Percentiles rank a stretch among this genome's conserved stretches.
Conservation (phyloP, 2,329 filamentous ascomycete genomes). For the Diaporthe sp. region DNA sequence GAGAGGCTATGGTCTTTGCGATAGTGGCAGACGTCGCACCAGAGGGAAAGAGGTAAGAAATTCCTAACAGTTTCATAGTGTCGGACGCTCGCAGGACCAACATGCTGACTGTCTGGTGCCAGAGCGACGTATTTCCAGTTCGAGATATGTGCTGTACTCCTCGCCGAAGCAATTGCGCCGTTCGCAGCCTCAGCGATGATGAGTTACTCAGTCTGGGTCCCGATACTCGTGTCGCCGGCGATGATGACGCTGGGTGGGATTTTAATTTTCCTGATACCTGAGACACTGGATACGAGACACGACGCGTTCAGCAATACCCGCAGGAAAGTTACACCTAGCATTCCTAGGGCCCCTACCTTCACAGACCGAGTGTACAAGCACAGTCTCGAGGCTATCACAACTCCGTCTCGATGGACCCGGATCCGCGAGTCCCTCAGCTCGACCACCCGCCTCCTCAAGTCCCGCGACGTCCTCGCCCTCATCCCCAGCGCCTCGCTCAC, state of each 20-base stretch:
- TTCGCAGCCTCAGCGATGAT: constrained; percentile 37
- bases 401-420: constrained; percentile 5
- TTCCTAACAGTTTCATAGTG: too few relatives aligned
- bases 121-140: constrained; percentile 31
- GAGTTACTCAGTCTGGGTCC: constrained; percentile 30
- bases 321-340: not conserved
- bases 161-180: constrained; percentile 32
- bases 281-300: constrained; percentile 14
- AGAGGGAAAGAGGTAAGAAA: constrained; percentile 20
- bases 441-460: not conserved
- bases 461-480: constrained; percentile 14
- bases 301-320: not conserved
- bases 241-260: constrained; percentile 26
- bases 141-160: constrained; percentile 34
- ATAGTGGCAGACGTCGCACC: constrained; percentile 31
- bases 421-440: not conserved
- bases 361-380: not conserved
- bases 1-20: constrained; percentile 34
- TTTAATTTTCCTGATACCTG: constrained; percentile 23
- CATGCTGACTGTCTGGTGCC: not conserved
- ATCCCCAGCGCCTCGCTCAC: constrained; percentile 24
- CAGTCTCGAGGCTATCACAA: not conserved
- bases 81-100: too few relatives aligned
- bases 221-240: constrained; percentile 36
- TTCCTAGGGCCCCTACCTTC: not conserved